These are phyloP conservation scores for Croton setiger DNA, from an alignment of 441 rosid species.

Conservation along the genomic window DNA sequence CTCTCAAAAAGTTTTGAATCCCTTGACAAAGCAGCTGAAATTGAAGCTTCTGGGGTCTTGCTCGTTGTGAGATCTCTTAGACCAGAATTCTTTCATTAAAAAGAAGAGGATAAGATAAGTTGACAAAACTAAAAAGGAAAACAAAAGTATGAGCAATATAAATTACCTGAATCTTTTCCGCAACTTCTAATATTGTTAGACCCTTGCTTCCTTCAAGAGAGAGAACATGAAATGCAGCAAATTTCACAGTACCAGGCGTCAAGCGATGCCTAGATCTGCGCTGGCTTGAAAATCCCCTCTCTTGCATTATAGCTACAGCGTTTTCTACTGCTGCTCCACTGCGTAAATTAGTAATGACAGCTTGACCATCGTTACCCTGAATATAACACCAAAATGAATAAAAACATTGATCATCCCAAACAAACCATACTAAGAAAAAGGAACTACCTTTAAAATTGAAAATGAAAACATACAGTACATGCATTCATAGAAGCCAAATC, in stretches of 20 bases:
- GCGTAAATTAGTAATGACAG: constrained; percentile 61
- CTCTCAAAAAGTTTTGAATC: constrained; percentile 88
- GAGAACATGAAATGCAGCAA: constrained; percentile 84
- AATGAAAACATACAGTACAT: neutral
- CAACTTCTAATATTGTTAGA: constrained; percentile 71
- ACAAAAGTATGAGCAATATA: neutral
- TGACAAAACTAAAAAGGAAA: neutral
- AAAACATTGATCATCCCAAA: constrained; percentile 4
- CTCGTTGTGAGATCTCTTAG: constrained; percentile 84
- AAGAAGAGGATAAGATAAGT: constrained; percentile 7
- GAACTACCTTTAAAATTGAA: neutral
- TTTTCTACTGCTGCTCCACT: constrained; percentile 82
- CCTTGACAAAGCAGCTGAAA: constrained; percentile 89
- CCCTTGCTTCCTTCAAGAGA: constrained; percentile 76
- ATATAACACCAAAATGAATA: constrained; percentile 7
- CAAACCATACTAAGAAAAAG: neutral
- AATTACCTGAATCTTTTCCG: constrained; percentile 81
- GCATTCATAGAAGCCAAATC: neutral
- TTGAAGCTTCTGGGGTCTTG: constrained; percentile 92
- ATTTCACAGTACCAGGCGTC: constrained; percentile 94
- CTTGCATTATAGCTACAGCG: constrained; percentile 83
- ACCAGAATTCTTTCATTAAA: constrained; percentile 62
- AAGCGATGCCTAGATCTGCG: constrained; percentile 85
- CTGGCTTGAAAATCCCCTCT: constrained; percentile 63
- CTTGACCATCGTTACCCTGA: constrained; percentile 65